Percentiles rank a stretch among this genome's conserved stretches.
These are phyloP conservation scores for Syzygium jambos DNA, from an alignment of 345 rosid species.

Conservation along the genomic window DNA sequence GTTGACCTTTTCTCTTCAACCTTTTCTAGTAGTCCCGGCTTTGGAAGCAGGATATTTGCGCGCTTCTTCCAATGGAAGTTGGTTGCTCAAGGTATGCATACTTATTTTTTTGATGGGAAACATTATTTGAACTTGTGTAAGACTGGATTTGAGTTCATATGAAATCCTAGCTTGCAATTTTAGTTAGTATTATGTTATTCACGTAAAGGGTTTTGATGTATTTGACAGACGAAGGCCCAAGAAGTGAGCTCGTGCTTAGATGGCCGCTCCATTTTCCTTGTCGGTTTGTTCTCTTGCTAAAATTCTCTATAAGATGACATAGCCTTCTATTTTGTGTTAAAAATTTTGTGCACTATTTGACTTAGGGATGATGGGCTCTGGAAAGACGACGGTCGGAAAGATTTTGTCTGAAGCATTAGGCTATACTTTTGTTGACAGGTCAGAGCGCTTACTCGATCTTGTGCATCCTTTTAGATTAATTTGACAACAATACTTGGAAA, in stretches of 20 bases:
- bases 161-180: not conserved
- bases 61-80: conserved; percentile 15
- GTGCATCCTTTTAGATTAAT: not conserved
- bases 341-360: not conserved
- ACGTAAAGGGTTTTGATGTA: not conserved
- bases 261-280: conserved; percentile 32
- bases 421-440: conserved; percentile 43
- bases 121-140: not conserved
- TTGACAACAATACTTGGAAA: not conserved
- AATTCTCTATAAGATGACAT: not conserved
- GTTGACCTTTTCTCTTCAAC: not conserved
- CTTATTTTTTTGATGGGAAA: not conserved
- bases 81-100: conserved; percentile 23
- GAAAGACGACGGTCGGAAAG: conserved; percentile 41
- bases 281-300: conserved; percentile 29
- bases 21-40: conserved; percentile 2
- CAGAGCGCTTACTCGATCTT: not conserved
- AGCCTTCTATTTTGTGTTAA: not conserved
- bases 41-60: conserved; percentile 7
- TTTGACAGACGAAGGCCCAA: conserved; percentile 23
- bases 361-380: conserved; percentile 53
- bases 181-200: not conserved
- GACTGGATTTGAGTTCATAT: not conserved
- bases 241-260: conserved; percentile 16
- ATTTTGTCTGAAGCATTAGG: conserved; percentile 29